Base-by-base conservation (phyloP, 192 early-diverging fungal genomes). In the Phycomyces blakesleeanus region DNA sequence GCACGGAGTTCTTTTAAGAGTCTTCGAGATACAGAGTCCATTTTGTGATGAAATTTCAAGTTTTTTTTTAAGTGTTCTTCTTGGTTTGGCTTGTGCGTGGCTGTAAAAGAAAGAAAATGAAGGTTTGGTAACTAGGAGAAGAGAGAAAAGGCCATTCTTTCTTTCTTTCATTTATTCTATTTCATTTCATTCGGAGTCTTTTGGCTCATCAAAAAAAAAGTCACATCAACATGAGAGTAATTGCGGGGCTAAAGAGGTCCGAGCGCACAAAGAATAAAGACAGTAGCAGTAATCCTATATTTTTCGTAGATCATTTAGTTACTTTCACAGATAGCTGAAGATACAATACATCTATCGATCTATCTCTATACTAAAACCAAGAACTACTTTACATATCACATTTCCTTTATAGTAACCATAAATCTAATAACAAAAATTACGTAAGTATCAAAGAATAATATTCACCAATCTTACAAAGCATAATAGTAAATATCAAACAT, bases 1-100 rank as follows among this genome's bases (percentile, higher is more conserved):
- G 83, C 84, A 25, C 73, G 72, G 26, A 83, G 68, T 63, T 87
- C 85, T 69, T 87, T 87, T 41, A 87, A 58, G 68, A 87, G 74
- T 55, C 85, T 68, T 53, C 79, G 71, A n/a, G 76, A 71, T 14
- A 83, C 79, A 9, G 81, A 58, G 38, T 82, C 76, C 68, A 76
- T 78, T 72, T 69, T 81, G 29, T 34, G 7, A 34, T 34, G 7
- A 7, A 7, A 2, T 34, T 2, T 34, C 29, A 7, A 34, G n/a
- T n/a, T n/a, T n/a, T n/a, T n/a, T n/a, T n/a, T n/a, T n/a, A n/a
- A n/a, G n/a, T n/a, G n/a, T n/a, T n/a, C n/a, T n/a, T n/a, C n/a
- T n/a, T n/a, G n/a, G n/a, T n/a, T n/a, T n/a, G n/a, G n/a, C n/a
- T 34, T 34, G 29, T 56, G 34, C 0, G 5, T 61, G 49, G 16